Conservation (phyloP, 2,329 filamentous ascomycete genomes). For the Penicillium sp. region DNA sequence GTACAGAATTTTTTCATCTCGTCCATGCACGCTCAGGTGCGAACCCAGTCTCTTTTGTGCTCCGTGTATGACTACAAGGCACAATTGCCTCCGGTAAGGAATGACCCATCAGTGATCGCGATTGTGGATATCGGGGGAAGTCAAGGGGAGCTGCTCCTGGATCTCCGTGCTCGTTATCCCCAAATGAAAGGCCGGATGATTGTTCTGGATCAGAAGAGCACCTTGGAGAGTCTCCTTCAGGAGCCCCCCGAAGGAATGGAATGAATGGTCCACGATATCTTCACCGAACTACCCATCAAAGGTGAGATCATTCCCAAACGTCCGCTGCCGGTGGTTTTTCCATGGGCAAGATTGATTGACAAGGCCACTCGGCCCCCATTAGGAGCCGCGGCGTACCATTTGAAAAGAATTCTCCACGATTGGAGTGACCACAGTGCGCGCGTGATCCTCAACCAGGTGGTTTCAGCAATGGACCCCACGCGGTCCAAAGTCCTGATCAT, state of each 20-base stretch:
- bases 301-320: not conserved
- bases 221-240: not conserved
- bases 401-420: not conserved
- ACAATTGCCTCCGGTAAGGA: not conserved
- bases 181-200: not conserved
- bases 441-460: not conserved
- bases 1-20: not conserved
- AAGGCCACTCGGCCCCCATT: not conserved
- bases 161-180: not conserved
- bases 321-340: not conserved
- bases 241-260: not conserved
- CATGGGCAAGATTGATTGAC: not conserved
- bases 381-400: not conserved
- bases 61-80: not conserved
- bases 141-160: not conserved
- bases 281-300: not conserved
- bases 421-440: not conserved
- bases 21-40: not conserved
- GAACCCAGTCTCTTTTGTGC: not conserved
- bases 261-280: not conserved
- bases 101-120: not conserved
- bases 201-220: not conserved
- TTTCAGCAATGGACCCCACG: not conserved
- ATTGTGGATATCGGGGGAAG: not conserved
- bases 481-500: not conserved